Conservation (phyloP, 306 rosid genomes). For the Vigna radiata region DNA sequence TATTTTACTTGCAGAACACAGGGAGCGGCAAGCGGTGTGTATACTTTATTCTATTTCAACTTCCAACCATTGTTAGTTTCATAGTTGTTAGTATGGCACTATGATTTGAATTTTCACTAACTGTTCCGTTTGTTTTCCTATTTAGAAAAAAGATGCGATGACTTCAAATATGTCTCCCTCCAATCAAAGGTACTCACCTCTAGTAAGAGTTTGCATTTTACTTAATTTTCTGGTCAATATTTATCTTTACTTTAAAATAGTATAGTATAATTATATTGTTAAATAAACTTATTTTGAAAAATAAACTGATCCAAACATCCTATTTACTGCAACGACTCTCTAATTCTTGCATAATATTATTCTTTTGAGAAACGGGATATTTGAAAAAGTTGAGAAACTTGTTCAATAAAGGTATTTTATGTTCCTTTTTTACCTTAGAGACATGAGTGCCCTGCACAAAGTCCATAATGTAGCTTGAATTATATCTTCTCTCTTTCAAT, state of each 20-base stretch:
- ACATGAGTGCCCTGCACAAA: conserved; percentile 15
- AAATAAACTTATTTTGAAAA: conserved; percentile 28
- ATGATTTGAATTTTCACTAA: conserved; percentile 37
- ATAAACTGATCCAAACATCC: conserved; percentile 10
- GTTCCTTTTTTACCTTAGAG: not conserved
- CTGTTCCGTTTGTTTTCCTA: conserved; percentile 28
- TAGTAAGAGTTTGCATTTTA: conserved; percentile 7
- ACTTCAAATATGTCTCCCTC: conserved; percentile 49
- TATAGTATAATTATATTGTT: conserved; percentile 3
- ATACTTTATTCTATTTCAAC: conserved; percentile 35
- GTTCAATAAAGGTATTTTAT: conserved; percentile 5
- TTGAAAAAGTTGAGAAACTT: conserved; percentile 33
- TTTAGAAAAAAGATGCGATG: conserved; percentile 79
- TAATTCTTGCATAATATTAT: conserved; percentile 4
- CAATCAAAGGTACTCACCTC: conserved; percentile 63
- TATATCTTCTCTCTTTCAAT: conserved; percentile 16
- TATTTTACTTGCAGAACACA: conserved; percentile 72
- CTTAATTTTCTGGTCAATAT: conserved; percentile 1
- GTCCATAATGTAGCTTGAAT: conserved; percentile 17
- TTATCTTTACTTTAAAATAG: conserved; percentile 1
- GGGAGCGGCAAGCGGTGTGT: conserved; percentile 71
- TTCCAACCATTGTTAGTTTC: not conserved
- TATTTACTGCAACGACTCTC: conserved; percentile 2
- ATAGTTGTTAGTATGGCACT: not conserved
- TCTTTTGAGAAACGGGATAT: conserved; percentile 8